Evolutionary conservation across 257 asterid species (phyloP).

Genomic region (Euphrasia confusa): DNA sequence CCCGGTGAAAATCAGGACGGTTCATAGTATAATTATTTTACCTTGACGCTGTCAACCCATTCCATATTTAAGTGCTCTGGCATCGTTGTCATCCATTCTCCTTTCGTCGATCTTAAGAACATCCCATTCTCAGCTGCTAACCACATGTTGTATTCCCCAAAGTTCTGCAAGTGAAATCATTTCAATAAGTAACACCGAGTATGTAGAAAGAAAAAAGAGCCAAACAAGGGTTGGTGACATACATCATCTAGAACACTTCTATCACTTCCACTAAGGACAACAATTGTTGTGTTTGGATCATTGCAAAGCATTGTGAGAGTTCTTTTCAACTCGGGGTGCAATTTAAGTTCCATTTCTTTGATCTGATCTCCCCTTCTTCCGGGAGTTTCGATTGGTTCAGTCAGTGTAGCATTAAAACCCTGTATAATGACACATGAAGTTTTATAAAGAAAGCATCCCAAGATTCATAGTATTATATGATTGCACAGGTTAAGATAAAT

Average conservation of each 20-base stretch:
- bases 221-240: slow-evolving; percentile 17
- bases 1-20: neutral
- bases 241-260: slow-evolving; percentile 73
- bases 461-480: neutral
- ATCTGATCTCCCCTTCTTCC: slow-evolving; percentile 95
- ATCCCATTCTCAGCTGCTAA: slow-evolving; percentile 97
- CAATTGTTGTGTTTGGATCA: slow-evolving; percentile 83
- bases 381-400: slow-evolving; percentile 69
- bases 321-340: slow-evolving; percentile 76
- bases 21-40: slow-evolving; percentile 22
- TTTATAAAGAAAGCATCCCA: neutral
- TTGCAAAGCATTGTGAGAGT: slow-evolving; percentile 59
- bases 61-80: slow-evolving; percentile 97
- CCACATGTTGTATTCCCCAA: slow-evolving; percentile 88
- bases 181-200: slow-evolving; percentile 7
- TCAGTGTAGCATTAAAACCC: slow-evolving; percentile 90
- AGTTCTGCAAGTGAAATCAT: slow-evolving; percentile 59
- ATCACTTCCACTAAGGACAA: slow-evolving; percentile 92
- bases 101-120: slow-evolving; percentile 82
- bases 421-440: slow-evolving; percentile 28
- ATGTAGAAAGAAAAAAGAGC: neutral
- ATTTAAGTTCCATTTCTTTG: slow-evolving; percentile 89
- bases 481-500: too few relatives aligned
- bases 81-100: slow-evolving; percentile 98
- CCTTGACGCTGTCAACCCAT: slow-evolving; percentile 94